Base-by-base conservation (phyloP, 345 rosid genomes). In the Excoecaria cochinchinensis region DNA sequence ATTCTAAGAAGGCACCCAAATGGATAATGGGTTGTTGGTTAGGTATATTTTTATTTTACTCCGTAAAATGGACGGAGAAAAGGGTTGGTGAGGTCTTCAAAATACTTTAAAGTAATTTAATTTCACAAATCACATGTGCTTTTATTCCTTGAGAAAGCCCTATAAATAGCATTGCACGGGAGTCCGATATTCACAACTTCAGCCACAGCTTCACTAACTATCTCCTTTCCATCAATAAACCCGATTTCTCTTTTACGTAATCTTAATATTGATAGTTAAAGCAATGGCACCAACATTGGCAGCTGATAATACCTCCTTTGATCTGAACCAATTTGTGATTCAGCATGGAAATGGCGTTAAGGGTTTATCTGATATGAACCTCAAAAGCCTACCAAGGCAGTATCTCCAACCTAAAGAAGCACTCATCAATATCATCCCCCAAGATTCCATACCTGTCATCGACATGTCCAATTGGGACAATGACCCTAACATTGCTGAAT, bases 351-450 rank as follows among this genome's bases (percentile, higher is more conserved):
- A 78, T 51, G 81, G 81, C 9, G 74, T 78, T 0, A 78, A 78
- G 74, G 81, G 81, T 67, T 77, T 78, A 6, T 68, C 81, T 12
- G 81, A 78, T 8, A 36, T 69, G 55, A 73, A 74, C 46, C 77
- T 78, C 31, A 53, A 73, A 61, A 53, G 22, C 44, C 81, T 78
- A 16, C 81, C 81, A 14, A 25, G 14, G 6, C 66, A 61, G 42
- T 69, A 67, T 39, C 25, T 78, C 24, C 81, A 78, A 44, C 77
- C 81, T n/a, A 65, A 56, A 15, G 59, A 77, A 36, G 76, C 46
- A 6, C 12, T 77, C 58, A 70, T 48, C 36, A 60, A 68, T 25
- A 51, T 46, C 19, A 57, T 68, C 11, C 60, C 67, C 4, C 56
- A 77, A 24, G 63, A 77, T 1, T 58, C 80, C n/a, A 77, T 77